phyloP scores from a whole-genome alignment of 2,329 filamentous ascomycete species.

The Eutypa lata region DNA sequence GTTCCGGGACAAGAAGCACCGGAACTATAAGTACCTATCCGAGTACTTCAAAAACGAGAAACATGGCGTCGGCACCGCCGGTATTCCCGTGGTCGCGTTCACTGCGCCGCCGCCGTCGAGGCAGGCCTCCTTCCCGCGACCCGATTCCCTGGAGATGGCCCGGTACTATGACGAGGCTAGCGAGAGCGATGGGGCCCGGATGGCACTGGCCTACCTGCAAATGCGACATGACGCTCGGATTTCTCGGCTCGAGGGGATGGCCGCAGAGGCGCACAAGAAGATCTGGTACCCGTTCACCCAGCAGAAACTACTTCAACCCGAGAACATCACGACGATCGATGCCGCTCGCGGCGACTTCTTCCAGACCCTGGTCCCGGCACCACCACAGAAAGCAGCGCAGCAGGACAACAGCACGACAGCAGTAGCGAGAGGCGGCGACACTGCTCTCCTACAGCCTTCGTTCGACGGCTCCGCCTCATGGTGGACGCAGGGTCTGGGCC shows the following conservation, averaged over 20 bases:
- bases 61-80: no score
- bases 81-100: constrained; percentile 55
- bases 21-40: constrained; percentile 64
- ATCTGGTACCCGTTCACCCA: constrained; percentile 92
- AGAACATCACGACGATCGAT: constrained; percentile 72
- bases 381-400: no score
- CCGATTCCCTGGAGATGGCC: constrained; percentile 55
- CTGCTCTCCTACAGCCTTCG: constrained; percentile 58
- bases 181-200: constrained; percentile 33
- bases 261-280: constrained; percentile 62
- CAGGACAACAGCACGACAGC: not conserved
- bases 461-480: constrained; percentile 86
- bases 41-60: constrained; percentile 65
- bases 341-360: constrained; percentile 79
- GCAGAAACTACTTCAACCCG: constrained; percentile 59
- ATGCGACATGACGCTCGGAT: constrained; percentile 55
- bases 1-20: constrained; percentile 63
- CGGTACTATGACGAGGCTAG: constrained; percentile 59
- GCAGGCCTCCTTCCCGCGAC: constrained; percentile 35
- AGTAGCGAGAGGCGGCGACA: not conserved
- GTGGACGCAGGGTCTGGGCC: constrained; percentile 88
- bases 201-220: constrained; percentile 50
- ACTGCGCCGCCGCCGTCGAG: constrained; percentile 55
- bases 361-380: constrained; percentile 50
- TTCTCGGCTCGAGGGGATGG: constrained; percentile 57